Evolutionary conservation across 768 basidiomycete species (phyloP).

Genomic region (Amylocystis lapponica): DNA sequence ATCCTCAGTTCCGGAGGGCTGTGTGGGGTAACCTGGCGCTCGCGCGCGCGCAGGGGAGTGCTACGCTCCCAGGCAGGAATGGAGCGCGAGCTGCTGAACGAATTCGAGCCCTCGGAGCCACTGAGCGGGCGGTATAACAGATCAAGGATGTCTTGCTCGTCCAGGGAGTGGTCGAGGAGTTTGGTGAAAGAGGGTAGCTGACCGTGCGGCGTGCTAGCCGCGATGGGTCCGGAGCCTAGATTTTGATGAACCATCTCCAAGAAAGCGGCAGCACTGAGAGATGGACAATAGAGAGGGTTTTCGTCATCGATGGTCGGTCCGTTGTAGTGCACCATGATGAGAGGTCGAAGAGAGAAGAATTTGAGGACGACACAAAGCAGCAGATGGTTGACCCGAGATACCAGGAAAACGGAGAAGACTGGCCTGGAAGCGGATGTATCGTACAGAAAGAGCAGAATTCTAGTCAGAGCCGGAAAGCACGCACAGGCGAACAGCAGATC

Average conservation of each 20-base stretch:
- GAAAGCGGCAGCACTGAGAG: slow-evolving; percentile 40
- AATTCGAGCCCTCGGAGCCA: not conserved
- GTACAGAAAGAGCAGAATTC: no score
- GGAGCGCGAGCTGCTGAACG: not conserved
- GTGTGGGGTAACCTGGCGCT: not conserved
- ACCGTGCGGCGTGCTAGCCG: slow-evolving; percentile 1
- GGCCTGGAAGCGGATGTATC: no score
- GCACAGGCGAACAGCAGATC: no score
- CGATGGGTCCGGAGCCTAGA: slow-evolving; percentile 1
- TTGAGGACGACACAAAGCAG: not conserved
- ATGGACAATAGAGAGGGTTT: slow-evolving; percentile 56
- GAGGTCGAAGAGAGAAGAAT: not conserved
- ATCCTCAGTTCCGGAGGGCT: slow-evolving; percentile 8
- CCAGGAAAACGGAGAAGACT: no score
- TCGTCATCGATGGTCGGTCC: slow-evolving; percentile 42
- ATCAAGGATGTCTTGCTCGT: slow-evolving; percentile 12
- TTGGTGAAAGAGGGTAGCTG: slow-evolving; percentile 12
- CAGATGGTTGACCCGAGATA: not conserved
- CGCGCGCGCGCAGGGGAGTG: slow-evolving; percentile 2
- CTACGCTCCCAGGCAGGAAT: not conserved
- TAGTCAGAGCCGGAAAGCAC: no score
- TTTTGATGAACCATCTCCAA: slow-evolving; percentile 32
- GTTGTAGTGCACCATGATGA: not conserved
- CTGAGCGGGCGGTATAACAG: slow-evolving; percentile 8
- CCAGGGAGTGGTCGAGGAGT: slow-evolving; percentile 12